phyloP scores from a whole-genome alignment of 208 protist species.

The Leishmania major region DNA sequence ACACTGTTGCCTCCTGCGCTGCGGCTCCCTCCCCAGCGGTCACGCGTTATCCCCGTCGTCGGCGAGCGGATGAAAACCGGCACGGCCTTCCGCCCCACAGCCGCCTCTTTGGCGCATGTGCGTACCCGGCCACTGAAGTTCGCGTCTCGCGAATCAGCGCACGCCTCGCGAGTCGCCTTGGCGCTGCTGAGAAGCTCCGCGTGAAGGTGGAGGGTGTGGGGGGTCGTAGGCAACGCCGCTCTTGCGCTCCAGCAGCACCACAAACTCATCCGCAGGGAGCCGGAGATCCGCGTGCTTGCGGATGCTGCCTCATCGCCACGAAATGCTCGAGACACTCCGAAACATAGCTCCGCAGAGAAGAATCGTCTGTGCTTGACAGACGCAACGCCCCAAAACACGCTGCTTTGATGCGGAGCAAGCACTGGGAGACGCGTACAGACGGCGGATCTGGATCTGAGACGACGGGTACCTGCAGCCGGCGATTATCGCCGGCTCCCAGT shows the following conservation, averaged over 20 bases:
- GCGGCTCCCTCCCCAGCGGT: not conserved
- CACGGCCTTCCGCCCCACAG: not conserved
- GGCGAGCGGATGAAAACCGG: not conserved
- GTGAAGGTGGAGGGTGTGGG: not conserved
- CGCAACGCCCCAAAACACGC: not conserved
- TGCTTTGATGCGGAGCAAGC: not conserved
- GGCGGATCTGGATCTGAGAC: not conserved
- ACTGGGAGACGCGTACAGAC: not conserved
- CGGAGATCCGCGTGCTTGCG: not conserved
- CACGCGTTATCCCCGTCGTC: not conserved
- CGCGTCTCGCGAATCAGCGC: not conserved
- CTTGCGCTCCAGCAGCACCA: not conserved
- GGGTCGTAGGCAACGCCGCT: not conserved
- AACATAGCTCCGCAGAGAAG: not conserved
- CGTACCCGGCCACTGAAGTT: not conserved
- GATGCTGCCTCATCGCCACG: not conserved
- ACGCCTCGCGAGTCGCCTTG: not conserved
- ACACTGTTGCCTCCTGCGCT: not conserved
- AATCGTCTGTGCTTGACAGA: not conserved
- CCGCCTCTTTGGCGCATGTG: not conserved
- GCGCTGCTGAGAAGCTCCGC: no score
- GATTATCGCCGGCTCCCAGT: not conserved
- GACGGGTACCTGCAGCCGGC: not conserved
- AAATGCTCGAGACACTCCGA: not conserved
- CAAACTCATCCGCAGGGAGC: not conserved